Evolutionary conservation across 192 early-diverging fungal species (phyloP).

Genomic region (Chytriomyces hyalinus): DNA sequence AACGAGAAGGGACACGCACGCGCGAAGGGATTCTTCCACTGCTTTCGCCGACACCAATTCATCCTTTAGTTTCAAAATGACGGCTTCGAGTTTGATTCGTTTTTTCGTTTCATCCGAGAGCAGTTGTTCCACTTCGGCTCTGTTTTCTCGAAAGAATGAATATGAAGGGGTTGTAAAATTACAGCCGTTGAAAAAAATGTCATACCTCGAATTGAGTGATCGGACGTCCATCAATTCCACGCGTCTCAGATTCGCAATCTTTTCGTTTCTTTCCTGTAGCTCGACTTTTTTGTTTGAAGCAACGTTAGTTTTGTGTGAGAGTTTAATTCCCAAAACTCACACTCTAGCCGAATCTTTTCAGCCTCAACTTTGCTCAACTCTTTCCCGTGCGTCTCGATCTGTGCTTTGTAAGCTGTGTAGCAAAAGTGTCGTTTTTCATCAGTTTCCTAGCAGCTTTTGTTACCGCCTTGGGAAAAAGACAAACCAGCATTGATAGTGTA

Average conservation of each 20-base stretch:
- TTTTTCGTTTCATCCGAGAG: conserved; percentile 48
- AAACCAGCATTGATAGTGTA: conserved; percentile 40
- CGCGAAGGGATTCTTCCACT: conserved; percentile 35
- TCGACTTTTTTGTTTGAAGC: conserved; percentile 36
- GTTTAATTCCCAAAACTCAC: conserved; percentile 31
- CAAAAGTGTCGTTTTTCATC: background rate
- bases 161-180: background rate
- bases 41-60: conserved; percentile 26
- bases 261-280: conserved; percentile 49
- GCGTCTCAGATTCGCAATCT: conserved; percentile 45
- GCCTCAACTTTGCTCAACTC: conserved; percentile 15
- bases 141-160: conserved; percentile 6
- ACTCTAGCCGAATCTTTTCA: conserved; percentile 32
- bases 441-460: background rate
- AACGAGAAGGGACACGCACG: conserved; percentile 19
- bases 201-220: conserved; percentile 40
- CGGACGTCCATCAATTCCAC: conserved; percentile 30
- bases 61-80: conserved; percentile 19
- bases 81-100: conserved; percentile 40
- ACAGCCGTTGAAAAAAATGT: background rate
- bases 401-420: conserved; percentile 40
- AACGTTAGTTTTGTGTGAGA: background rate
- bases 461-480: background rate
- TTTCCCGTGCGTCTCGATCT: conserved; percentile 29
- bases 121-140: conserved; percentile 53